Evolutionary conservation across 2,329 filamentous ascomycete species (phyloP), one percentile per base, ranked within the genome.

Genomic region (Pyrenophora graminea): DNA sequence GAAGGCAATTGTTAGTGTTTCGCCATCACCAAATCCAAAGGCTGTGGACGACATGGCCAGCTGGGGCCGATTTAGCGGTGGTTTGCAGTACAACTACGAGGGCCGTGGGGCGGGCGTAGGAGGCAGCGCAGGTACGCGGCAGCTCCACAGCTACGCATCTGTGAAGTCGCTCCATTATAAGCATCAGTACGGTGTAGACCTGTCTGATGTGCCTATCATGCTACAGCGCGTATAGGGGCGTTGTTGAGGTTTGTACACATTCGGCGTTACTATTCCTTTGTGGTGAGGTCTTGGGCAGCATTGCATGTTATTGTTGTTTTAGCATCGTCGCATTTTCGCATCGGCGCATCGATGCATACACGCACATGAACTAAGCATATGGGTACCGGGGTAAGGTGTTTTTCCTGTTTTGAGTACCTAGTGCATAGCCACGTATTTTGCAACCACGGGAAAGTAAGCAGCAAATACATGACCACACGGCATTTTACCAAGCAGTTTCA

Each of bases 51-150:
- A 45, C 8, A 38, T 49, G 38, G 32, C 55, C 5, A 43, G 38
- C 37, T 61, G 56, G 47, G 72, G 67, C 42, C 70, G 73, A 3
- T 75, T 71, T 55, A 65, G 67, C 44, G 72, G 74, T 39, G 73
- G 73, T 8, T 56, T 71, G 32, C 60, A 60, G 7, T 71, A 69
- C 48, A 67, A 68, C 21, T 74, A 74, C 54, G 69, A 72, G 46
- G 61, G 62, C 3, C 64, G 56, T 39, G 68, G 62, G 18, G 61
- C 59, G 17, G 69, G 69, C 5, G 55, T 74, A 12, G 65, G 71
- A 48, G 72, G 71, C 47, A 73, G 70, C 58, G 69, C 68, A 32
- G 71, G 72, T 8, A 73, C 68, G 10, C 59, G 72, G 32, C 58
- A 64, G 37, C 51, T 64, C 43, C 63, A 72, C 52, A 71, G 63